Conservation (phyloP, 1,284 basidiomycete genomes). For the Microbotryum intermedium region DNA sequence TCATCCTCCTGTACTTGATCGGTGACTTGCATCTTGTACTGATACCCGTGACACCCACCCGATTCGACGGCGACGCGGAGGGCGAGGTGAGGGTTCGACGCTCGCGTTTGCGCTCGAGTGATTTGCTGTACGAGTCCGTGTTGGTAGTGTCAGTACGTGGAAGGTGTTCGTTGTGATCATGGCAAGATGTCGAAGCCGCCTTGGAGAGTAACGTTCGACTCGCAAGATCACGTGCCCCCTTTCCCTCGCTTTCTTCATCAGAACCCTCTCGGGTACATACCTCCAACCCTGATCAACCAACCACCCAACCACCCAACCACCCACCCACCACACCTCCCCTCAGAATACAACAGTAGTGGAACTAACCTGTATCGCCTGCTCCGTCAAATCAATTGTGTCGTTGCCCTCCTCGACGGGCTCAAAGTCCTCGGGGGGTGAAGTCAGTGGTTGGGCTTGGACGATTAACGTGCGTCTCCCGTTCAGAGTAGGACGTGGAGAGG, state of each 20-base stretch:
- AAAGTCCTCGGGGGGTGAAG: constrained; percentile 14
- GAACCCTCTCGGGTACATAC: too few species aligned
- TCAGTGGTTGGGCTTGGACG: constrained; percentile 7
- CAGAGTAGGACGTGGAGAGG: too few species aligned
- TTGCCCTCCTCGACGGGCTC: constrained; percentile 15
- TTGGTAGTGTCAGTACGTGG: background rate
- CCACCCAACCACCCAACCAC: background rate
- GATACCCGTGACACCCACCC: constrained; percentile 86
- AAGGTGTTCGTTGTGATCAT: background rate
- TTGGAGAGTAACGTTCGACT: too few species aligned
- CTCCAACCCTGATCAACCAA: too few species aligned
- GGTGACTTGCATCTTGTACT: constrained; percentile 77
- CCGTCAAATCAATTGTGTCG: constrained; percentile 11
- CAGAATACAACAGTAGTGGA: too few species aligned
- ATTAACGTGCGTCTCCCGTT: too few species aligned
- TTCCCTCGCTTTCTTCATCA: too few species aligned
- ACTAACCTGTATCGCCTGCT: constrained; percentile 12
- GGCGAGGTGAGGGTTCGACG: constrained; percentile 54
- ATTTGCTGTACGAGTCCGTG: constrained; percentile 24
- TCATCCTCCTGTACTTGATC: constrained; percentile 53
- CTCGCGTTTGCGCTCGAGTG: constrained; percentile 28
- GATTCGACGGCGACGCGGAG: constrained; percentile 73
- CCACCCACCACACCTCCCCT: too few species aligned
- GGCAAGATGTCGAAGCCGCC: too few species aligned
- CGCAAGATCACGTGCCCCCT: too few species aligned